Evolutionary conservation across 768 basidiomycete genomes (phyloP), one percentile per base, ranked within the genome.

Genomic region (Kwoniella newhampshirensis): DNA sequence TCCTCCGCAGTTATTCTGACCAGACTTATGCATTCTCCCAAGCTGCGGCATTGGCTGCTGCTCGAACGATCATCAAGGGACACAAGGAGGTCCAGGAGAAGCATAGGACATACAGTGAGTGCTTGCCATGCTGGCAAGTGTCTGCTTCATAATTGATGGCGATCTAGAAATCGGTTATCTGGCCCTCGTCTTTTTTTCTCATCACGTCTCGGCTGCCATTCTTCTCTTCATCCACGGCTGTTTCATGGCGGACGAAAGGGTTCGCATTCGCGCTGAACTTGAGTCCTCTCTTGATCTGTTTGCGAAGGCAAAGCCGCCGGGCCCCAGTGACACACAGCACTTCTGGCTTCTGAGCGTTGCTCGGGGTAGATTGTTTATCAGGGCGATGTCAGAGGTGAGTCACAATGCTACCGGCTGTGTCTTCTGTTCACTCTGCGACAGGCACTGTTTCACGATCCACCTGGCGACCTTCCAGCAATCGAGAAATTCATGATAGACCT

Each of bases 141-240:
- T 18, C 35, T 6, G 17, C n/a, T 17, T 27, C 7, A 5, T 15
- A 27, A n/a, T n/a, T 42, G 41, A 42, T 42, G 8, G 6, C 8
- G 8, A 6, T 13, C 11, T 18, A 45, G 41, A 8, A 27, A 26
- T 28, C 2, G 1, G 43, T 11, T 43, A 44, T 20, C 17, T 27
- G 17, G 17, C 30, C 7, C 27, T 54, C 18, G 52, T 45, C 13
- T 54, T 54, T 42, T 54, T 44, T 20, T 43, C 52, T 25, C 52
- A 54, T 27, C 41, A 43, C 21, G 20, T 54, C 5, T 54, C 52
- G 11, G 52, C 52, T 26, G 25, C 52, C 1, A 28, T 45, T 11
- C 20, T 54, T 1, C 23, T 54, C 3, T 54, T 54, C 43, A 45
- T 54, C 4, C 52, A 54, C 17, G 52, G 42, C 12, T 54, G 52